Conservation (phyloP, 1,284 basidiomycete species). For the Lentinus polychrous region DNA sequence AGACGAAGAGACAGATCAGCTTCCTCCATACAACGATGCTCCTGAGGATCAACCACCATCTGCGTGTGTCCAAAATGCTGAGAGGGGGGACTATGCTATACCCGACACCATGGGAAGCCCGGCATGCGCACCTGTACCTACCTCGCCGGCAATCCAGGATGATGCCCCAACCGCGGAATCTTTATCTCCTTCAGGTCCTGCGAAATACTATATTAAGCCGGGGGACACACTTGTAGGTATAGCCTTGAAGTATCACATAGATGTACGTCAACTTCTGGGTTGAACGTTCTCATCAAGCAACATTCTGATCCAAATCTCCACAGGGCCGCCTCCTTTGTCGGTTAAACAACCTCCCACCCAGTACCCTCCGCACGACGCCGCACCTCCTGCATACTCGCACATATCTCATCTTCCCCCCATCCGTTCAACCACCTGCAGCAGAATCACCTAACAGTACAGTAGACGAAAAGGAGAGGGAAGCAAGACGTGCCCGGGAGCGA, state of each 20-base stretch:
- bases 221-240: constrained; percentile 55
- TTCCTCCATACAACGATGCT: too few species aligned
- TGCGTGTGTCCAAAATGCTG: background rate
- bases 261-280: constrained; percentile 37
- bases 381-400: constrained; percentile 67
- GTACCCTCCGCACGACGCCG: constrained; percentile 62
- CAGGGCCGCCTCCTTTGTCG: constrained; percentile 55
- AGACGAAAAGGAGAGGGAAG: constrained; percentile 32
- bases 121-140: too few species aligned
- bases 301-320: background rate
- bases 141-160: background rate
- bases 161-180: background rate
- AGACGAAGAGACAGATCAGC: constrained; percentile 10
- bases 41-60: background rate
- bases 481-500: constrained; percentile 40
- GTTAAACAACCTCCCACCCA: constrained; percentile 58
- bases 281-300: background rate
- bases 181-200: background rate
- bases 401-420: constrained; percentile 45
- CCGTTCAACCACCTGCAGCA: constrained; percentile 13
- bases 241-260: constrained; percentile 50
- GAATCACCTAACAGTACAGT: constrained; percentile 11
- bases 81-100: too few species aligned
- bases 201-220: constrained; percentile 50
- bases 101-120: too few species aligned